Conservation (phyloP, 345 rosid genomes). For the Hibiscus mutabilis region DNA sequence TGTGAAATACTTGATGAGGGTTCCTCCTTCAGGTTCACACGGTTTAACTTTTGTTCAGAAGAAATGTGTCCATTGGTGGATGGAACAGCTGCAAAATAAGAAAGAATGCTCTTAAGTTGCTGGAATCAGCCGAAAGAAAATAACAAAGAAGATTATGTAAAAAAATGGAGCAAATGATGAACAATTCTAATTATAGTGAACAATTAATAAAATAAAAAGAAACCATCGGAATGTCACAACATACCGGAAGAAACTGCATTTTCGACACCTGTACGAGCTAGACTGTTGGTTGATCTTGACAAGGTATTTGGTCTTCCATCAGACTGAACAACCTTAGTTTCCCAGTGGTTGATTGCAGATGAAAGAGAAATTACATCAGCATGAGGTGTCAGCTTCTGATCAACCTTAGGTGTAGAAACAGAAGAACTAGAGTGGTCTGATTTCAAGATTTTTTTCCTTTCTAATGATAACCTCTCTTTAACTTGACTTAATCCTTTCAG, state of each 20-base stretch:
- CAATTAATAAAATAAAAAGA: not conserved
- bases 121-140: not conserved
- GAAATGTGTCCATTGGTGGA: conserved; percentile 31
- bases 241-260: conserved; percentile 47
- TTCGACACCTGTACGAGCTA: conserved; percentile 50
- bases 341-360: conserved; percentile 40
- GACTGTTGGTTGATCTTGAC: conserved; percentile 44
- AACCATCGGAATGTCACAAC: conserved; percentile 13
- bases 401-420: conserved; percentile 34
- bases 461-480: conserved; percentile 43
- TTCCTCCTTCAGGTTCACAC: conserved; percentile 50
- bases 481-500: conserved; percentile 46
- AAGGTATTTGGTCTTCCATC: conserved; percentile 54
- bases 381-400: conserved; percentile 49
- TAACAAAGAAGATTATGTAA: conserved; percentile 5
- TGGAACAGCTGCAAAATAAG: conserved; percentile 36
- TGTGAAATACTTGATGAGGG: conserved; percentile 48
- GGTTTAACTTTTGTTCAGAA: conserved; percentile 45
- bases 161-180: not conserved
- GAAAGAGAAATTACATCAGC: conserved; percentile 36
- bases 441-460: conserved; percentile 37
- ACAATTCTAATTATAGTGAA: not conserved
- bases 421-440: conserved; percentile 36
- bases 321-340: conserved; percentile 41
- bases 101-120: not conserved